These are phyloP conservation scores for Tetragonia tetragonoides DNA, from an alignment of 148 eudicot genomes.

Conservation along the genomic window DNA sequence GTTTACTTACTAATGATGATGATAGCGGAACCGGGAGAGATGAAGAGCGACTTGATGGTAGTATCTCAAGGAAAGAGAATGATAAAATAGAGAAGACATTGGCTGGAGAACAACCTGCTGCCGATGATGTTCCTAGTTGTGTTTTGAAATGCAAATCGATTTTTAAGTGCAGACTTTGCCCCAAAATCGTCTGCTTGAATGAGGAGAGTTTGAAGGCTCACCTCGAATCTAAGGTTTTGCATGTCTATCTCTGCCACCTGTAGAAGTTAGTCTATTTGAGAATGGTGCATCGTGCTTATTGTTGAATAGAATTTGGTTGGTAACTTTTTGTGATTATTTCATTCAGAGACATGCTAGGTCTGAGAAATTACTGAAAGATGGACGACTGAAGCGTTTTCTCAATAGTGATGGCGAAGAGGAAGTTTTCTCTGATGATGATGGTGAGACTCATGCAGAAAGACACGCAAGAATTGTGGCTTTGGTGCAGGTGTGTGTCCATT, in stretches of 20 bases:
- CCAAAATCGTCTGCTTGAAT: slow-evolving; percentile 82
- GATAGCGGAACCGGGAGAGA: slow-evolving; percentile 39
- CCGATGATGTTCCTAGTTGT: slow-evolving; percentile 38
- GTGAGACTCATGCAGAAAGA: slow-evolving; percentile 74
- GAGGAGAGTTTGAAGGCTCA: slow-evolving; percentile 71
- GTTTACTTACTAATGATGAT: slow-evolving; percentile 46
- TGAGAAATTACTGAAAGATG: slow-evolving; percentile 62
- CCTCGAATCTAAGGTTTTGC: slow-evolving; percentile 74
- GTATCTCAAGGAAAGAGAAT: slow-evolving; percentile 23
- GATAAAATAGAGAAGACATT: slow-evolving; percentile 12
- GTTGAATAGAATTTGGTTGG: background rate
- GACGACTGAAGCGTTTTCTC: slow-evolving; percentile 79
- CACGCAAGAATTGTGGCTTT: slow-evolving; percentile 59
- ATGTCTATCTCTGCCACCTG: background rate
- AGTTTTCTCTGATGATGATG: slow-evolving; percentile 46
- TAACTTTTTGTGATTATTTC: slow-evolving; percentile 3
- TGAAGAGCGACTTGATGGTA: slow-evolving; percentile 16
- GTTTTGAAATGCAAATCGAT: slow-evolving; percentile 75
- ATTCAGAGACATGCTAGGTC: slow-evolving; percentile 82
- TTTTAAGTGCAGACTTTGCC: slow-evolving; percentile 88
- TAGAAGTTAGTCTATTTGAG: background rate
- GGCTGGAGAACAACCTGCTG: slow-evolving; percentile 31
- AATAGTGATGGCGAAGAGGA: slow-evolving; percentile 77
- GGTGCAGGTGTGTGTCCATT: slow-evolving; percentile 54
- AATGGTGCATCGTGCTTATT: background rate